Conservation (phyloP, 164 flowering plant species). For the Liquidambar formosana region DNA sequence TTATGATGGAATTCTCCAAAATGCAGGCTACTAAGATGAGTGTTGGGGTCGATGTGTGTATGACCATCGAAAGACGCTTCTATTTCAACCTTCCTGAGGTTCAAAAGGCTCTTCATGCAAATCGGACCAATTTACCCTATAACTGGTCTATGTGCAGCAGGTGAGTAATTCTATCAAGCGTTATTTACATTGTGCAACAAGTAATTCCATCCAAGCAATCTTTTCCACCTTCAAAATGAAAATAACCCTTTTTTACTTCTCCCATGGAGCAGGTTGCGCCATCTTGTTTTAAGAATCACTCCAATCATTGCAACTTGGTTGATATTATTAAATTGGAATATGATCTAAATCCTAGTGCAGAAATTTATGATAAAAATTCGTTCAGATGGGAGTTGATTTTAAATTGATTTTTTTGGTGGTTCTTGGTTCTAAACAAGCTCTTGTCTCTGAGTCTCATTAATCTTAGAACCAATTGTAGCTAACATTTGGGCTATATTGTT, state of each 20-base stretch:
- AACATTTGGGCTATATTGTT: background rate
- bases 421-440: too few species aligned
- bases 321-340: too few species aligned
- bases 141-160: slow-evolving; percentile 87
- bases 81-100: slow-evolving; percentile 93
- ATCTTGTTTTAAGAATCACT: background rate
- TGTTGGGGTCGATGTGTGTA: slow-evolving; percentile 91
- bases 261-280: background rate
- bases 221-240: too few species aligned
- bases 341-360: too few species aligned
- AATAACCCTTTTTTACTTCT: background rate
- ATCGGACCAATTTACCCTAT: slow-evolving; percentile 75
- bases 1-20: background rate
- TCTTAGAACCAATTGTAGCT: background rate
- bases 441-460: background rate
- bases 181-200: background rate
- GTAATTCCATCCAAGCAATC: background rate
- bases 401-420: background rate
- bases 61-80: slow-evolving; percentile 70
- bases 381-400: background rate
- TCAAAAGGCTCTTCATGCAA: slow-evolving; percentile 94
- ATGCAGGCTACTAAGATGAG: slow-evolving; percentile 86
- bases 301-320: background rate
- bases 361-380: background rate
- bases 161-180: slow-evolving; percentile 35